These are phyloP conservation scores for Kodamaea derodonti DNA, from an alignment of 1,139 yeast species.

Conservation along the genomic window DNA sequence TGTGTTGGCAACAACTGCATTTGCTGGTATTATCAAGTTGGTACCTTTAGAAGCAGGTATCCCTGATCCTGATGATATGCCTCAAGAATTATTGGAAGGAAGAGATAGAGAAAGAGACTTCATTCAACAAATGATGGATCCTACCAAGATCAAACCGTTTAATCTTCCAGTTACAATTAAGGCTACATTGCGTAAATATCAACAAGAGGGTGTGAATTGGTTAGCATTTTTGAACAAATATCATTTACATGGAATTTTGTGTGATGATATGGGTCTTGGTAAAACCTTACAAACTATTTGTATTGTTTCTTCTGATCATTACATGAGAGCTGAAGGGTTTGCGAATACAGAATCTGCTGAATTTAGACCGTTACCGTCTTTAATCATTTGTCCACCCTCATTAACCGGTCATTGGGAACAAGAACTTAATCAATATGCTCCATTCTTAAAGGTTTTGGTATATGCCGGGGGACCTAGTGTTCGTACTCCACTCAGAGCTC, in stretches of 20 bases:
- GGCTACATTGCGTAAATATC: constrained; percentile 91
- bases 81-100: constrained; percentile 76
- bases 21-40: constrained; percentile 91
- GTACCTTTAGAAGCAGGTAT: constrained; percentile 98
- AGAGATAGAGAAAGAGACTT: constrained; percentile 94
- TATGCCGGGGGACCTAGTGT: constrained; percentile 92
- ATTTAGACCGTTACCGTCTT: constrained; percentile 71
- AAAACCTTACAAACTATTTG: constrained; percentile 96
- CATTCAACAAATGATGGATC: constrained; percentile 97
- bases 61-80: constrained; percentile 93
- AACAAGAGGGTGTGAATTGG: constrained; percentile 99
- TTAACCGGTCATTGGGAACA: constrained; percentile 99
- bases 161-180: constrained; percentile 86
- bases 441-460: constrained; percentile 75
- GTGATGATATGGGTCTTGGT: constrained; percentile 99
- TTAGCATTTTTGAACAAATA: constrained; percentile 91
- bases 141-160: constrained; percentile 85
- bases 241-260: constrained; percentile 91
- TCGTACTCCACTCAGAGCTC: constrained; percentile 53
- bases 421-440: constrained; percentile 86
- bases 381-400: constrained; percentile 94
- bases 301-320: constrained; percentile 94
- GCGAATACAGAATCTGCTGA: constrained; percentile 61
- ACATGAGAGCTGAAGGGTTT: constrained; percentile 70
- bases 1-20: constrained; percentile 87